These are phyloP conservation scores for Lithospermum erythrorhizon DNA, from an alignment of 257 asterid species.

Conservation along the genomic window DNA sequence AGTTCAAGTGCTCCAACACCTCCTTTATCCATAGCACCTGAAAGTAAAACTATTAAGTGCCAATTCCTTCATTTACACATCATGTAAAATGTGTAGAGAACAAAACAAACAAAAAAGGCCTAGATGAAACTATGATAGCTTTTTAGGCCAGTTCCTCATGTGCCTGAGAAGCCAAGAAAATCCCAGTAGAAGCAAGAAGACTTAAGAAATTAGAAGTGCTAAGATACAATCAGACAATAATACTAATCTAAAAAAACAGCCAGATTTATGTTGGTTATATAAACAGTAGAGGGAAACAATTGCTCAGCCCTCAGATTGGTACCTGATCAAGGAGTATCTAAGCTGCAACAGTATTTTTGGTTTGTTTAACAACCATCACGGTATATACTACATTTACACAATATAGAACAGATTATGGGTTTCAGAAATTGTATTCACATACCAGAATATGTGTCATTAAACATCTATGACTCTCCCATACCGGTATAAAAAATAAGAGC, in stretches of 20 bases:
- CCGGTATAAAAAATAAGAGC: background rate
- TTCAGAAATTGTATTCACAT: background rate
- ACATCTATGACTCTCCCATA: background rate
- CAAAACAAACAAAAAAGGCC: background rate
- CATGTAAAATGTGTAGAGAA: background rate
- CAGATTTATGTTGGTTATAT: background rate
- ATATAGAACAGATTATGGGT: background rate
- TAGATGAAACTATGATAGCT: too few relatives aligned
- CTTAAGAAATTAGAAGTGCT: too few relatives aligned
- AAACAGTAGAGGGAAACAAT: background rate
- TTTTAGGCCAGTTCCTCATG: background rate
- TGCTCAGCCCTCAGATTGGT: background rate
- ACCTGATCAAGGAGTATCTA: background rate
- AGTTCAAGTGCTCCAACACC: constrained; percentile 99
- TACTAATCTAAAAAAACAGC: background rate
- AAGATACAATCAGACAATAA: background rate
- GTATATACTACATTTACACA: background rate
- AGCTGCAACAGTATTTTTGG: background rate
- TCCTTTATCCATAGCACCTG: constrained; percentile 92
- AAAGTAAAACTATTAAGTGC: constrained; percentile 13
- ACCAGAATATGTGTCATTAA: background rate
- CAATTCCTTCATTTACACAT: background rate
- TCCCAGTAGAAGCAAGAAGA: background rate
- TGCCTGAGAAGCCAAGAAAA: background rate
- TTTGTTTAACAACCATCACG: background rate